These are phyloP conservation scores for Leccinum pseudoinsigne DNA, from an alignment of 1,284 basidiomycete species.

Conservation along the genomic window DNA sequence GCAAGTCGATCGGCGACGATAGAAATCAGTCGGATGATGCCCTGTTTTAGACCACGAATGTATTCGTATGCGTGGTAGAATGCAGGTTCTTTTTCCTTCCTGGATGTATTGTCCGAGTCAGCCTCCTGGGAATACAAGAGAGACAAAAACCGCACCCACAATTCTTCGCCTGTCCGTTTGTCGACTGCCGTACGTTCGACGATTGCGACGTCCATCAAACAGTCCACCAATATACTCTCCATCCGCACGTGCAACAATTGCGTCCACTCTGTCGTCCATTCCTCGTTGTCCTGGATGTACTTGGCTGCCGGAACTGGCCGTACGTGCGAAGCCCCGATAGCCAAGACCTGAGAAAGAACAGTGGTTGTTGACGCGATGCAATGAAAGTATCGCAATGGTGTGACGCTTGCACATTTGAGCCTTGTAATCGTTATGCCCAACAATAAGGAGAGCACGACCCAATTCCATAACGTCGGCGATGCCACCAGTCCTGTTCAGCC, in stretches of 20 bases:
- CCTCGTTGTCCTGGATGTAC: constrained; percentile 53
- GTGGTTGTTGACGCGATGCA: constrained; percentile 37
- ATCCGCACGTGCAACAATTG: constrained; percentile 76
- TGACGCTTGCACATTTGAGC: constrained; percentile 76
- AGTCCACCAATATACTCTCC: constrained; percentile 83
- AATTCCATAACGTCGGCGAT: constrained; percentile 90
- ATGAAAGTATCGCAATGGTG: constrained; percentile 54
- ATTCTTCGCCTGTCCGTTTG: constrained; percentile 52
- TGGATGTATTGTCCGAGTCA: constrained; percentile 28
- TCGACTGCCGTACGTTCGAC: constrained; percentile 64
- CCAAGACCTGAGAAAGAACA: constrained; percentile 59
- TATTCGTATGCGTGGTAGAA: constrained; percentile 96
- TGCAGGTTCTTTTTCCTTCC: constrained; percentile 80
- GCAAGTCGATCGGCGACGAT: constrained; percentile 79
- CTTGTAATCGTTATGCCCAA: constrained; percentile 87
- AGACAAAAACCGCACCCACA: constrained; percentile 44
- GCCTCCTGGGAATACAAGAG: constrained; percentile 1
- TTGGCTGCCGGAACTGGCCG: constrained; percentile 64
- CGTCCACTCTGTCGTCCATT: constrained; percentile 83
- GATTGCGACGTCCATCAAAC: constrained; percentile 81
- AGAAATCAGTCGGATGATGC: constrained; percentile 88
- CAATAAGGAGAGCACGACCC: constrained; percentile 74
- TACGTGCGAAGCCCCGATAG: constrained; percentile 54
- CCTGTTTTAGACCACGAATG: constrained; percentile 87
- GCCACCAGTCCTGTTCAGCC: constrained; percentile 77